Evolutionary conservation across 768 basidiomycete genomes (phyloP), one percentile per base, ranked within the genome.

Genomic region (Candolleomyces efflorescens): DNA sequence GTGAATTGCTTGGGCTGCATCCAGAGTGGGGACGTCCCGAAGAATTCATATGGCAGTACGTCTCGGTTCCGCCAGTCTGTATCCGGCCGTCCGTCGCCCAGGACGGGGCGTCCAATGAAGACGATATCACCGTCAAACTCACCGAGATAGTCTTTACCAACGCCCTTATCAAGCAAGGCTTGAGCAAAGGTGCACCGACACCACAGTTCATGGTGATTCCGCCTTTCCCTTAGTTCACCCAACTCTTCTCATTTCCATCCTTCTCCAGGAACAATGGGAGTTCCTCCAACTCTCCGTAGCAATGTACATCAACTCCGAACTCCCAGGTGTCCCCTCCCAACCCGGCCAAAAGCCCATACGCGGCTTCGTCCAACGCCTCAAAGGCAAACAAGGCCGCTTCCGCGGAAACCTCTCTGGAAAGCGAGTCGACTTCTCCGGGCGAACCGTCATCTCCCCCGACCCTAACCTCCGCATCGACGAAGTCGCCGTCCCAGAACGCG

Each of bases 381-480:
- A 99, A 75, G 97, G 97, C 38, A 99, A 99, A 69, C 96, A 98
- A 70, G 97, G 97, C 65, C 94, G 97, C 48, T 98, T 99, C 75
- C 83, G 97, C 69, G 97, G 97, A 20, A 99, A 99, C 68, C 80
- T 99, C 7, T 98, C 95, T 0, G 97, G 97, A 61, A 99, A 99
- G 72, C 94, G 97, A 71, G 97, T 99, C 62, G 97, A 99, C 69
- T 98, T 98, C 69, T 98, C 95, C 0, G 96, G 87, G 5, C 90
- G 97, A 64, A 99, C 97, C 6, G 97, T 99, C 71, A 99, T 99
- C 67, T 96, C 94, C 1, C 97, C 97, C 1, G 97, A 99, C 71
- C 97, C 97, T n/a, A 99, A 98, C 68, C 75, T 99, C 62, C 87
- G 93, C 52, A 97, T 99, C 67, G 97, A 99, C 69, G 96, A 99